Evolutionary conservation across 108 stramenopile genomes (phyloP).

Genomic region (Nitzschia inconspicua): DNA sequence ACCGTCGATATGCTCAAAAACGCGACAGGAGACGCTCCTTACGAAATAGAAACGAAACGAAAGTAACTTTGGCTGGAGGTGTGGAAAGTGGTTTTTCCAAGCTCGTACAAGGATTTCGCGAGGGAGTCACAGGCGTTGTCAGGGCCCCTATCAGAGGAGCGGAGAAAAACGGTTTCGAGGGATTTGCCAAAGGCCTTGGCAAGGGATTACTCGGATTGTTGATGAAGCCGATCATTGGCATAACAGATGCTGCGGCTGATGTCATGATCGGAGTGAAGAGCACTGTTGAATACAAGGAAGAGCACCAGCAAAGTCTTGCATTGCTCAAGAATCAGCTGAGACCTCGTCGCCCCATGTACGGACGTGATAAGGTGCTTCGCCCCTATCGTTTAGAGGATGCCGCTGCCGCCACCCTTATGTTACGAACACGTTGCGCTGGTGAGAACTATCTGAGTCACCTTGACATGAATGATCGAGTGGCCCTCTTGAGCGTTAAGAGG

Average conservation of each 20-base stretch:
- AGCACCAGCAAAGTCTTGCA: constrained; percentile 12
- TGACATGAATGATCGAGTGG: constrained; percentile 62
- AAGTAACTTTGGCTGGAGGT: constrained; percentile 56
- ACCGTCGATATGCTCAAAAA: constrained; percentile 82
- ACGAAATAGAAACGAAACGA: constrained; percentile 30
- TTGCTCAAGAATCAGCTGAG: constrained; percentile 39
- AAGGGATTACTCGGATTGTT: constrained; percentile 85
- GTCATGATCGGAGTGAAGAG: constrained; percentile 86
- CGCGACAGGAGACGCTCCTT: constrained; percentile 45
- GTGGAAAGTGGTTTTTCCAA: constrained; percentile 68
- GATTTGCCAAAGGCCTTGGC: constrained; percentile 79
- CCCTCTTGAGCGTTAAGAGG: constrained; percentile 54
- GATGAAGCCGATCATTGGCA: constrained; percentile 92
- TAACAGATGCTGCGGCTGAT: constrained; percentile 87
- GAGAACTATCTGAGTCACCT: constrained; percentile 66
- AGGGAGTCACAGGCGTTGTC: constrained; percentile 82
- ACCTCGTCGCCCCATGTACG: constrained; percentile 69
- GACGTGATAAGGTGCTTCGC: constrained; percentile 50
- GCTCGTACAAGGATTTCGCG: constrained; percentile 67
- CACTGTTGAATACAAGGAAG: constrained; percentile 42
- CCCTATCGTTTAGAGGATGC: constrained; percentile 65
- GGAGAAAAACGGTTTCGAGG: constrained; percentile 75
- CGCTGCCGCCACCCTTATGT: constrained; percentile 55
- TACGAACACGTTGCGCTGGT: constrained; percentile 55
- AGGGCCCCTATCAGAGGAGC: constrained; percentile 76